These are phyloP conservation scores for Cercophora sp. DNA, from an alignment of 495 filamentous ascomycete genomes.

Conservation along the genomic window DNA sequence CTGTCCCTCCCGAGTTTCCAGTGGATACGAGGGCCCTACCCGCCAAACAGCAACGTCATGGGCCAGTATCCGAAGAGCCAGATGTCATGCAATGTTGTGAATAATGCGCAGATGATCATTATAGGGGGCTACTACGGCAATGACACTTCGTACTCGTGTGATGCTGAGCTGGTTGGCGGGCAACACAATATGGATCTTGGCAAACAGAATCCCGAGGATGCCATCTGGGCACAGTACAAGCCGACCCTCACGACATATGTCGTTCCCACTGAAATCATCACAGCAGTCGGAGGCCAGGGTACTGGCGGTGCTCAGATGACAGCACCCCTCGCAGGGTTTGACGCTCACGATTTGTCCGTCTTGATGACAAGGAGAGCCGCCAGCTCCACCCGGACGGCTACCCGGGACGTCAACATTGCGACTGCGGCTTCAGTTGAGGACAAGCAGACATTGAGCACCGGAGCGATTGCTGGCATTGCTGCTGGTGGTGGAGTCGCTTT, in stretches of 20 bases:
- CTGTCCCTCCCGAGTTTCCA: slow-evolving; percentile 53
- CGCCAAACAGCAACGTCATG: slow-evolving; percentile 10
- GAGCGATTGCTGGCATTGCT: slow-evolving; percentile 19
- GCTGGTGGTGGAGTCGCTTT: slow-evolving; percentile 6
- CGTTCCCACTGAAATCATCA: slow-evolving; percentile 13
- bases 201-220: slow-evolving; percentile 12
- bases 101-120: slow-evolving; percentile 20
- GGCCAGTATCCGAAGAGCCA: slow-evolving; percentile 14
- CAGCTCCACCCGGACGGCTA: slow-evolving; percentile 2
- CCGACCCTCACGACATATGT: slow-evolving; percentile 19
- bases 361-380: slow-evolving; percentile 17
- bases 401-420: slow-evolving; percentile 8
- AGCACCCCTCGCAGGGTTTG: slow-evolving; percentile 12
- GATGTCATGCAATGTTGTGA: slow-evolving; percentile 20
- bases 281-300: slow-evolving; percentile 8
- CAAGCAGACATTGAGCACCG: not conserved
- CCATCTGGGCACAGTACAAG: slow-evolving; percentile 14
- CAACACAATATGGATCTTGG: slow-evolving; percentile 22
- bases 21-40: slow-evolving; percentile 35
- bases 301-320: slow-evolving; percentile 14
- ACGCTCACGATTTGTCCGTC: slow-evolving; percentile 11
- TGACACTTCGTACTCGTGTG: slow-evolving; percentile 16
- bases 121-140: slow-evolving; percentile 16
- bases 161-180: slow-evolving; percentile 9
- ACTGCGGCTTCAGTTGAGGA: not conserved